Base-by-base conservation (phyloP, 2,329 filamentous ascomycete species). In the Lasiodiplodia sp. region DNA sequence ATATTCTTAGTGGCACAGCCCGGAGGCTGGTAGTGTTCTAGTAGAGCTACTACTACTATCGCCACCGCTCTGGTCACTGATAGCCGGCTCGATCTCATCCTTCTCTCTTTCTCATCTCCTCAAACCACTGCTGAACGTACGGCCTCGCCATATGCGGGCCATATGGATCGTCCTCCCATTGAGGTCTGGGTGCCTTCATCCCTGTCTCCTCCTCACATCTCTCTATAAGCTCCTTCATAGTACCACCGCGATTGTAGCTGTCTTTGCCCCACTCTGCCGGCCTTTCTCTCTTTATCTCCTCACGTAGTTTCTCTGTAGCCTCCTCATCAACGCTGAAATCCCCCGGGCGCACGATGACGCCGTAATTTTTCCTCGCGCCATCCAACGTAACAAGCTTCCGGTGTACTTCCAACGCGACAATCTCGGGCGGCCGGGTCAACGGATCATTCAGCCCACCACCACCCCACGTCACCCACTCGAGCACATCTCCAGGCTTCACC, bases 381-480 rank as follows among this genome's bases (percentile, higher is more conserved):
- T 80, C 73, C 1, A 81, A 21, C 0, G 80, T 83, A 18, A 85
- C 82, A 23, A 84, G 78, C 49, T 79, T 79, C 38, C 81, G 79
- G 62, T 81, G 81, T 1, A 84, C 82, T 72, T 86, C 84, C 11
- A 80, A 72, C 1, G 83, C 82, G 11, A 86, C 83, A 51, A 78
- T 80, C 31, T 79, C 75, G 0, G 80, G 76, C 0, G 83, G 81
- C 0, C 83, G 78, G 0, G 79, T 80, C 6, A 85, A 74, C 0
- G 83, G 80, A 72, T 85, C 83, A 38, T 83, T 84, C 14, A 85
- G 78, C 2, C 83, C 83, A 25, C 83, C 83, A 34, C 82, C 83
- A 56, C 83, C 83, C 83, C 83, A 85, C 4, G 84, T 85, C 37
- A 84, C 79, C 81, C 81, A 85, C 74, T 85, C 83, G 5, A 85